Conservation (phyloP, 176 grass and related monocot species). For the Cenchrus purpureus region DNA sequence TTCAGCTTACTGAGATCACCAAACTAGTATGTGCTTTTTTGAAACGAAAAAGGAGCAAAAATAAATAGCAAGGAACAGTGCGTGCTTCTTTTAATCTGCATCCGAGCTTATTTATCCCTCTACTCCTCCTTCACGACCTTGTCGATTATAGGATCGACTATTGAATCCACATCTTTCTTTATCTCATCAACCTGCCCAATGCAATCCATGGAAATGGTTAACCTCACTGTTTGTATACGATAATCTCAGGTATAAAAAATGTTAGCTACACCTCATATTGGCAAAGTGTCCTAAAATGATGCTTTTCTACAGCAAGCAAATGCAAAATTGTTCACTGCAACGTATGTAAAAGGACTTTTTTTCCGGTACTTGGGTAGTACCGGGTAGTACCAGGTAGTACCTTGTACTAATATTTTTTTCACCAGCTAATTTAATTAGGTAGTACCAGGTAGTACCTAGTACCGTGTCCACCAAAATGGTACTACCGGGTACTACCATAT, state of each 20-base stretch:
- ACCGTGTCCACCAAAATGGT: too few species aligned
- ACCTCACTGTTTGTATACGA: neutral
- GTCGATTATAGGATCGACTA: slow-evolving; percentile 56
- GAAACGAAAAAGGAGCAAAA: too few species aligned
- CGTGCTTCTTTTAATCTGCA: neutral
- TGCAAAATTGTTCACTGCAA: neutral
- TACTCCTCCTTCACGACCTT: slow-evolving; percentile 27
- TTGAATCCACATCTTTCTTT: slow-evolving; percentile 54
- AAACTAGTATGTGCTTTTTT: neutral
- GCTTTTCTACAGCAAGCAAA: neutral
- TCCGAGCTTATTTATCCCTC: too few species aligned
- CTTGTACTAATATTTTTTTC: too few species aligned
- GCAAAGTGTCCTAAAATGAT: neutral
- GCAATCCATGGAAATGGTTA: neutral
- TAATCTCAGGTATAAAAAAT: neutral
- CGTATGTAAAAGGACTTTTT: neutral
- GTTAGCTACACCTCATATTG: neutral
- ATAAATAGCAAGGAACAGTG: neutral
- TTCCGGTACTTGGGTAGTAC: too few species aligned
- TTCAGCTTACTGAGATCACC: neutral
- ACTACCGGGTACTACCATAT: too few species aligned
- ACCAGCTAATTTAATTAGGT: too few species aligned
- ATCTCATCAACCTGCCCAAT: slow-evolving; percentile 57
- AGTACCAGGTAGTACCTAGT: too few species aligned
- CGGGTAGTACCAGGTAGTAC: too few species aligned